A percentile compares a stretch with the other conserved stretches of the same genome.
Conservation (phyloP, 805 yeast species). For the Starmerella tilneyi region DNA sequence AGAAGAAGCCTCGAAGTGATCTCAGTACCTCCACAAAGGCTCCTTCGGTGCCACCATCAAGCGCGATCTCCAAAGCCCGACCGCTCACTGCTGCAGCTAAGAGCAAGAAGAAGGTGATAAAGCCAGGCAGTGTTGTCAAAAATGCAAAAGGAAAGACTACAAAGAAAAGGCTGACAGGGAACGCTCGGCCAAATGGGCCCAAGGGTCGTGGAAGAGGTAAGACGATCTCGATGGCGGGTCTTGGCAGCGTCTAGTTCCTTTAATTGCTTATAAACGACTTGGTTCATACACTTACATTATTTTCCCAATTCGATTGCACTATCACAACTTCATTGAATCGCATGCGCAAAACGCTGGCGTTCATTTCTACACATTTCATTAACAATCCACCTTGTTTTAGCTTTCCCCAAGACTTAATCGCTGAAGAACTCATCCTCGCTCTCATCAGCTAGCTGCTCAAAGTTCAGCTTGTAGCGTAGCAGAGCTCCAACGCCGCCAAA, state of each 20-base stretch:
- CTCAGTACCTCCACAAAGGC: not conserved
- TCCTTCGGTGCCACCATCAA: too few species aligned
- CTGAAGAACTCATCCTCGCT: slow-evolving; percentile 77
- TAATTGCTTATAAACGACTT: too few species aligned
- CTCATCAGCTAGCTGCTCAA: slow-evolving; percentile 86
- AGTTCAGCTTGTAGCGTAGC: slow-evolving; percentile 91
- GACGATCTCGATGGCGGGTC: not conserved
- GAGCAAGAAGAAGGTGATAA: not conserved
- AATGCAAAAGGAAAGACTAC: not conserved
- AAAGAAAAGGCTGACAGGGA: not conserved
- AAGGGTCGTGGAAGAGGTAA: slow-evolving; percentile 4
- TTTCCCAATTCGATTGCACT: too few species aligned
- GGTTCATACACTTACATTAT: too few species aligned
- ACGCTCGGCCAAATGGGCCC: slow-evolving; percentile 3
- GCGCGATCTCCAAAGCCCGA: not conserved
- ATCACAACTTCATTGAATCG: too few species aligned
- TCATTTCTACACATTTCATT: too few species aligned
- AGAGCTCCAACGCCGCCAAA: slow-evolving; percentile 99
- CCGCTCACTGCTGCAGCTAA: not conserved
- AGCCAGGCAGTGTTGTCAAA: slow-evolving; percentile 1
- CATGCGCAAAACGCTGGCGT: too few species aligned
- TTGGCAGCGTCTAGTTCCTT: not conserved
- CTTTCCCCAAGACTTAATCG: too few species aligned
- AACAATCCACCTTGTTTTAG: too few species aligned
- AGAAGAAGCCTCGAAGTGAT: slow-evolving; percentile 3